phyloP scores from a whole-genome alignment of 306 rosid genomes.

The Astragalus membranaceus region DNA sequence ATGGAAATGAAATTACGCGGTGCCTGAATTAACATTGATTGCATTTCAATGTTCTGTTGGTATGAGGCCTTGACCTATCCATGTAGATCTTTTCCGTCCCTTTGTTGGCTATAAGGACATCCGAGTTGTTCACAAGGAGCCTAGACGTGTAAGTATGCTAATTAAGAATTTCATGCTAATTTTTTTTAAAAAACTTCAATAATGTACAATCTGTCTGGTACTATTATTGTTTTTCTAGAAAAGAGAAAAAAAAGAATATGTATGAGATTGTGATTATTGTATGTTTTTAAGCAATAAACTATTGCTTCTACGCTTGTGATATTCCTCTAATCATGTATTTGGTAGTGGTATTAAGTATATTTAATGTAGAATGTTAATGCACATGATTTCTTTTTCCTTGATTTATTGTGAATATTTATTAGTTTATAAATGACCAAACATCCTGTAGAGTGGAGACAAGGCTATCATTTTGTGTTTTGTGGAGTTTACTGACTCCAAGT shows the following conservation, averaged over 20 bases:
- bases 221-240: neutral
- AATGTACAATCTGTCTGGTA: neutral
- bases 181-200: neutral
- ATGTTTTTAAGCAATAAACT: slow-evolving; percentile 1
- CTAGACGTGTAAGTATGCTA: slow-evolving; percentile 64
- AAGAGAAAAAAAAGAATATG: neutral
- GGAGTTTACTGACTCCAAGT: slow-evolving; percentile 50
- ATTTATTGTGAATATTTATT: slow-evolving; percentile 7
- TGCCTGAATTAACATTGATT: slow-evolving; percentile 2
- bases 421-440: slow-evolving; percentile 12
- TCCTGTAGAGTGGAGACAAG: slow-evolving; percentile 70
- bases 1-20: slow-evolving; percentile 7
- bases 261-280: neutral
- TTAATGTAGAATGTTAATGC: neutral
- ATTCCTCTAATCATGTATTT: neutral
- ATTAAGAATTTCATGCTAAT: neutral
- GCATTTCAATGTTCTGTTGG: slow-evolving; percentile 19
- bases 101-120: slow-evolving; percentile 70
- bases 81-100: slow-evolving; percentile 71
- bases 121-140: slow-evolving; percentile 74
- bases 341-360: neutral
- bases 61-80: slow-evolving; percentile 42
- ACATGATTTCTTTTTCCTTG: neutral
- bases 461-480: slow-evolving; percentile 71
- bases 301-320: neutral